Conservation (phyloP, 805 yeast genomes). For the Starmerella khaoyaiensis region DNA sequence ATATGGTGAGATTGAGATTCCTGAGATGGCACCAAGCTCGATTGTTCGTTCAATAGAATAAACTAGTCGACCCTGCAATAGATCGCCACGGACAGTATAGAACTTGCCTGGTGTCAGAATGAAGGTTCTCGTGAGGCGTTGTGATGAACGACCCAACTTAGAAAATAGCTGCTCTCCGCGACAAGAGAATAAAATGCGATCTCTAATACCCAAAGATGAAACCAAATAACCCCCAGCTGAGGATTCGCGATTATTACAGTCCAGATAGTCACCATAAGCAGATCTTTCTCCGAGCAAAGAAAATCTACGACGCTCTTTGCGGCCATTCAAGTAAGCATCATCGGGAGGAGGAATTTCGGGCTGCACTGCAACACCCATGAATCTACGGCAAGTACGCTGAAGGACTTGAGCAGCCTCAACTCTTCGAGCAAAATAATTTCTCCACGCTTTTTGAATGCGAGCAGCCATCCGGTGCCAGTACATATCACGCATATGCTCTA, state of each 20-base stretch:
- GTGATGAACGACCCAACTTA: slow-evolving; percentile 87
- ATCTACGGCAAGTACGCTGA: slow-evolving; percentile 68
- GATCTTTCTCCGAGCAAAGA: slow-evolving; percentile 79
- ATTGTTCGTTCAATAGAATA: slow-evolving; percentile 53
- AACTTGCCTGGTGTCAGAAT: slow-evolving; percentile 51
- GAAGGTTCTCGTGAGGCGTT: slow-evolving; percentile 58
- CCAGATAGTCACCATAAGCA: slow-evolving; percentile 87
- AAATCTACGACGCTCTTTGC: slow-evolving; percentile 82
- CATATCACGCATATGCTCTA: slow-evolving; percentile 91
- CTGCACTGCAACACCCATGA: slow-evolving; percentile 77
- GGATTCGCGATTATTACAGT: slow-evolving; percentile 57
- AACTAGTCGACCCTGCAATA: slow-evolving; percentile 47
- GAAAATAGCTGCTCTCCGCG: slow-evolving; percentile 71
- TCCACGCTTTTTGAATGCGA: slow-evolving; percentile 92
- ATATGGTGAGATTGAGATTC: slow-evolving; percentile 53
- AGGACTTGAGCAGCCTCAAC: slow-evolving; percentile 74
- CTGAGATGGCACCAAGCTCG: slow-evolving; percentile 45
- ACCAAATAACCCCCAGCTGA: slow-evolving; percentile 65
- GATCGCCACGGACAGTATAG: slow-evolving; percentile 59
- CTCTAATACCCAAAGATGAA: slow-evolving; percentile 55
- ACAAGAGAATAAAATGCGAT: slow-evolving; percentile 59
- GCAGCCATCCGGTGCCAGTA: slow-evolving; percentile 99
- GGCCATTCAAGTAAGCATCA: slow-evolving; percentile 37
- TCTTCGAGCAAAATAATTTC: slow-evolving; percentile 66
- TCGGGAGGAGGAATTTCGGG: slow-evolving; percentile 35